phyloP scores from a whole-genome alignment of 2,329 filamentous ascomycete genomes.

The Aspergillus sp. region DNA sequence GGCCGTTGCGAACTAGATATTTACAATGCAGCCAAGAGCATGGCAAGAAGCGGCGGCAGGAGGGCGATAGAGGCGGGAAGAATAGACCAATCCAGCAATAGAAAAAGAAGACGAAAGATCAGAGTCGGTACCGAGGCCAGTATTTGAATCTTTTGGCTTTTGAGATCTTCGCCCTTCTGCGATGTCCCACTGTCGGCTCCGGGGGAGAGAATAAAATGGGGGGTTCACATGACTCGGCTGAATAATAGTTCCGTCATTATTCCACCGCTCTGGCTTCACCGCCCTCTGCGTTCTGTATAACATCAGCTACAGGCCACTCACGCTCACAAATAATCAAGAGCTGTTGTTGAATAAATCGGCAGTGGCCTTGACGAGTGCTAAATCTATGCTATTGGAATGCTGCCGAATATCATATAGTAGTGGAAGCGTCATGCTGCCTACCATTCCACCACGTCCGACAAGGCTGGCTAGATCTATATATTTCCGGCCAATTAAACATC shows the following conservation, averaged over 20 bases:
- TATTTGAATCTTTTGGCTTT: not conserved
- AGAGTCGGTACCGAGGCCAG: not conserved
- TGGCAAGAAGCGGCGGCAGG: constrained; percentile 10
- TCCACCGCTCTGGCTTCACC: constrained; percentile 10
- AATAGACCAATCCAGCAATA: constrained; percentile 9
- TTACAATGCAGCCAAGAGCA: constrained; percentile 14
- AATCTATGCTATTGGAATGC: not conserved
- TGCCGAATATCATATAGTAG: no score
- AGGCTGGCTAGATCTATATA: not conserved
- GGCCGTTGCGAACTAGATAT: constrained; percentile 9
- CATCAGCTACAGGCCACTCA: not conserved
- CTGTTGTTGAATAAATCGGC: not conserved
- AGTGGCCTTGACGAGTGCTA: not conserved
- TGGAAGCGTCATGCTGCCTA: not conserved
- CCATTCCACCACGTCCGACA: not conserved
- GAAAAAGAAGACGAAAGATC: not conserved
- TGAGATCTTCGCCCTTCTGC: constrained; percentile 1
- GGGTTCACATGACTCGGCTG: constrained; percentile 9
- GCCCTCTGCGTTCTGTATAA: not conserved
- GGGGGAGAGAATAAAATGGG: not conserved
- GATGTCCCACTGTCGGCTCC: not conserved
- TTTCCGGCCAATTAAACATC: not conserved
- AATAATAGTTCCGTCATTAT: constrained; percentile 3
- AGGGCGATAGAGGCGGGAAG: not conserved
- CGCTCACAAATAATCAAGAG: not conserved